phyloP scores from a whole-genome alignment of 164 flowering plant genomes.

The Vitis riparia region DNA sequence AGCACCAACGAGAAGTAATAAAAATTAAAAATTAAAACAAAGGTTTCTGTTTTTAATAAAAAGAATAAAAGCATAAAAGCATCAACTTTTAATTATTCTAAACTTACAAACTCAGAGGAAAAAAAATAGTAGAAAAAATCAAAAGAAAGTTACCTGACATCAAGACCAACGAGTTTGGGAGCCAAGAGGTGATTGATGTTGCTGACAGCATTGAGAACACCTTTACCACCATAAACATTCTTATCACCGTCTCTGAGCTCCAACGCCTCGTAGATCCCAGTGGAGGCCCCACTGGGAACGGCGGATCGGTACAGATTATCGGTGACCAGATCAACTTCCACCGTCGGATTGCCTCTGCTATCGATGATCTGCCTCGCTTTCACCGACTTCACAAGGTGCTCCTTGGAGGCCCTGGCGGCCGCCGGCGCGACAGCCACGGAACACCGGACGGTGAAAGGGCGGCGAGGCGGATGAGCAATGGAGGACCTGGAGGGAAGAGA shows the following conservation, averaged over 20 bases:
- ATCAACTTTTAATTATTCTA: background rate
- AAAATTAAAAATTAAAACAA: no score
- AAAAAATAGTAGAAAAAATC: background rate
- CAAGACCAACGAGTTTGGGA: conserved; percentile 77
- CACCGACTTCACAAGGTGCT: conserved; percentile 50
- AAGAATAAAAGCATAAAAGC: background rate
- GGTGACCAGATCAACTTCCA: conserved; percentile 89
- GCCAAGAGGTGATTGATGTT: conserved; percentile 76
- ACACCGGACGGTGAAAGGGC: conserved; percentile 34
- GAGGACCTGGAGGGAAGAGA: background rate
- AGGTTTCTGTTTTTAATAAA: no score
- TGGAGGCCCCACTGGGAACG: conserved; percentile 94
- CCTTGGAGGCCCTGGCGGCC: conserved; percentile 24
- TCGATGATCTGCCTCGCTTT: conserved; percentile 97
- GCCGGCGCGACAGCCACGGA: conserved; percentile 37
- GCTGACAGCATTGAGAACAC: conserved; percentile 77
- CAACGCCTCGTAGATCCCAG: conserved; percentile 97
- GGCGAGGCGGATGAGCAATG: conserved; percentile 4
- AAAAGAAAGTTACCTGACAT: conserved; percentile 60
- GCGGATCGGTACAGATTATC: conserved; percentile 84
- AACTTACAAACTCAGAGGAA: background rate
- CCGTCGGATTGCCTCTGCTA: conserved; percentile 96
- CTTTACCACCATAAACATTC: conserved; percentile 84
- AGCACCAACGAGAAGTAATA: no score
- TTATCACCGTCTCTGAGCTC: conserved; percentile 93